Conservation (phyloP, 2,329 filamentous ascomycete species). For the Aspergillus sp. region DNA sequence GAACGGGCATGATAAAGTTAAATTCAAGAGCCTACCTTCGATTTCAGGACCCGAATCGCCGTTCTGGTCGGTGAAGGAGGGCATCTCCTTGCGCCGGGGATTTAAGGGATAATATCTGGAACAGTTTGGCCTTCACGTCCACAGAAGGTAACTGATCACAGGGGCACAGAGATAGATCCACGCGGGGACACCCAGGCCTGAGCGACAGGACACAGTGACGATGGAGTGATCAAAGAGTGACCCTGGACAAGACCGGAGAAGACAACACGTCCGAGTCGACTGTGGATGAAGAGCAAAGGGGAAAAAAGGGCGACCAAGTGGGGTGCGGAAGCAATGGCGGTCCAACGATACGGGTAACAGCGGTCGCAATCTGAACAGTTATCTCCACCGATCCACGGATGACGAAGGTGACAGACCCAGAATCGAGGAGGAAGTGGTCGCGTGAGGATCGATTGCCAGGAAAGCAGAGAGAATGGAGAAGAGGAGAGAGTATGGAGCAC, state of each 20-base stretch:
- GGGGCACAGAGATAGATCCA: neutral
- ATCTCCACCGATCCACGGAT: neutral
- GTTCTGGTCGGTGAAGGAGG: conserved; percentile 28
- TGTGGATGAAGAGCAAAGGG: neutral
- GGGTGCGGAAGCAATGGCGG: neutral
- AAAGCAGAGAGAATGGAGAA: no score
- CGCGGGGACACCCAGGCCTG: neutral
- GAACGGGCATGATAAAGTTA: conserved; percentile 9
- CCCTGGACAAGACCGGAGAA: neutral
- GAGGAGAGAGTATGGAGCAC: no score
- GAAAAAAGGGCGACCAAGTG: neutral
- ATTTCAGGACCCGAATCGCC: conserved; percentile 19
- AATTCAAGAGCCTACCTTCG: conserved; percentile 27
- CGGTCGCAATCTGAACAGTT: neutral
- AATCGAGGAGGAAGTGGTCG: no score
- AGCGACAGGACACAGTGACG: neutral
- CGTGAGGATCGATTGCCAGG: neutral
- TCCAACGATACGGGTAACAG: neutral
- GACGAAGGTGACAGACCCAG: neutral
- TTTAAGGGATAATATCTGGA: neutral
- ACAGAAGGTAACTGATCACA: neutral
- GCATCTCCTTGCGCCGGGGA: conserved; percentile 18
- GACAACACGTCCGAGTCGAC: neutral
- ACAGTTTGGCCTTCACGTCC: neutral
- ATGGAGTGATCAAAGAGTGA: neutral